Conservation (phyloP, 495 filamentous ascomycete genomes). For the Bacidia rubella region DNA sequence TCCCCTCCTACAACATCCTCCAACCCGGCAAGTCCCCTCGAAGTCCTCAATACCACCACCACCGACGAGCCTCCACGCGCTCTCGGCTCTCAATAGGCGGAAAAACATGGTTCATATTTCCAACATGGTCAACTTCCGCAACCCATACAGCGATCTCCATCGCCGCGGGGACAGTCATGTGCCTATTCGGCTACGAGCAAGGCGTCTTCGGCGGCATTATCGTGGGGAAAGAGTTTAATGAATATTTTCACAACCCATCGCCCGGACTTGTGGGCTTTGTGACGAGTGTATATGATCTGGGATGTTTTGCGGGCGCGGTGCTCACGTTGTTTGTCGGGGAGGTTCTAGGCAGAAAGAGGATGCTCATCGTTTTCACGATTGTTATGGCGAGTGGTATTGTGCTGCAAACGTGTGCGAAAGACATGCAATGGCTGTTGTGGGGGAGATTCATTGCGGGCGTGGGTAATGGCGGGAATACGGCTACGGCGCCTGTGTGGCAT, state of each 20-base stretch:
- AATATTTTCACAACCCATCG: slow-evolving; percentile 12
- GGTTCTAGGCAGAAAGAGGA: slow-evolving; percentile 13
- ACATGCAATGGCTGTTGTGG: slow-evolving; percentile 13
- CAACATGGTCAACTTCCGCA: background rate
- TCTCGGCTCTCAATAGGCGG: background rate
- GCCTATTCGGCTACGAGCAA: slow-evolving; percentile 24
- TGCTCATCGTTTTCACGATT: slow-evolving; percentile 13
- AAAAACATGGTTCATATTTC: background rate
- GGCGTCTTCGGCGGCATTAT: slow-evolving; percentile 23
- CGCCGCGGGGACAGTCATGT: slow-evolving; percentile 15
- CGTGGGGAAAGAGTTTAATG: slow-evolving; percentile 11
- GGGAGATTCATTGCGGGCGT: slow-evolving; percentile 13
- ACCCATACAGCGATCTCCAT: slow-evolving; percentile 11
- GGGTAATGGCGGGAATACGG: slow-evolving; percentile 15
- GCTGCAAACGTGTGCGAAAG: slow-evolving; percentile 13
- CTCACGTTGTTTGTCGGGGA: slow-evolving; percentile 14
- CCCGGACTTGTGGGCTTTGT: slow-evolving; percentile 11
- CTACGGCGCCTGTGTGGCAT: slow-evolving; percentile 16
- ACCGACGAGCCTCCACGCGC: background rate
- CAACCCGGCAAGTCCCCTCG: background rate
- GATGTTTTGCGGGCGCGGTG: slow-evolving; percentile 13
- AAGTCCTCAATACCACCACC: background rate
- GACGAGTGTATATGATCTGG: slow-evolving; percentile 14
- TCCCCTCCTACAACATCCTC: background rate
- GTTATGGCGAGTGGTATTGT: slow-evolving; percentile 15